A percentile compares a stretch with the other conserved stretches of the same genome.
Evolutionary conservation across 768 basidiomycete genomes (phyloP).

Genomic region (Boletus patriciae): DNA sequence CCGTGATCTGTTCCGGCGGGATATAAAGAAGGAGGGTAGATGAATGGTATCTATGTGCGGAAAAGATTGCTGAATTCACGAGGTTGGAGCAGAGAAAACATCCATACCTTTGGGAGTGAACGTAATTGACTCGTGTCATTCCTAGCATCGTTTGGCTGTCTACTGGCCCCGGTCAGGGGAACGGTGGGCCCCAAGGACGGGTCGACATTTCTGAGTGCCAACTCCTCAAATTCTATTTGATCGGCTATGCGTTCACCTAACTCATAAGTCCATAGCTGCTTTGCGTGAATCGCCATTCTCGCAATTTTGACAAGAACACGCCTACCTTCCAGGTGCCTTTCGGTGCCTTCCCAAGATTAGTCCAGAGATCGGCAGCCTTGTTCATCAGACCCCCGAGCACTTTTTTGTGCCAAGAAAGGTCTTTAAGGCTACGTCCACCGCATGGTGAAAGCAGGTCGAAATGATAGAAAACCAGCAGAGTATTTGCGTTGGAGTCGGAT

Average conservation of each 20-base stretch:
- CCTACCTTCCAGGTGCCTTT: constrained; percentile 73
- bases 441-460: constrained; percentile 30
- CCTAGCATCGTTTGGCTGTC: constrained; percentile 16
- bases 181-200: constrained; percentile 63
- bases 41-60: constrained; percentile 49
- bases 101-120: constrained; percentile 15
- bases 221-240: constrained; percentile 77
- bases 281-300: constrained; percentile 8
- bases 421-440: constrained; percentile 41
- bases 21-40: constrained; percentile 53
- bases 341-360: constrained; percentile 62
- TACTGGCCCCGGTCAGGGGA: constrained; percentile 22
- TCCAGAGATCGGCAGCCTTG: constrained; percentile 62
- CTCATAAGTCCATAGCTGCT: constrained; percentile 58
- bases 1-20: constrained; percentile 31
- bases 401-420: constrained; percentile 13
- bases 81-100: not conserved
- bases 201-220: constrained; percentile 70
- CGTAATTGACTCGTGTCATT: constrained; percentile 7
- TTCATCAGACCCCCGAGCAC: constrained; percentile 46
- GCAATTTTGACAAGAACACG: constrained; percentile 10
- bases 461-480: constrained; percentile 44
- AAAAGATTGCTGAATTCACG: not conserved
- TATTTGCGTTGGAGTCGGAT: constrained; percentile 12
- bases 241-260: constrained; percentile 69